These are phyloP conservation scores for Cenchrus purpureus DNA, from an alignment of 176 grass and related monocot species.

Conservation along the genomic window DNA sequence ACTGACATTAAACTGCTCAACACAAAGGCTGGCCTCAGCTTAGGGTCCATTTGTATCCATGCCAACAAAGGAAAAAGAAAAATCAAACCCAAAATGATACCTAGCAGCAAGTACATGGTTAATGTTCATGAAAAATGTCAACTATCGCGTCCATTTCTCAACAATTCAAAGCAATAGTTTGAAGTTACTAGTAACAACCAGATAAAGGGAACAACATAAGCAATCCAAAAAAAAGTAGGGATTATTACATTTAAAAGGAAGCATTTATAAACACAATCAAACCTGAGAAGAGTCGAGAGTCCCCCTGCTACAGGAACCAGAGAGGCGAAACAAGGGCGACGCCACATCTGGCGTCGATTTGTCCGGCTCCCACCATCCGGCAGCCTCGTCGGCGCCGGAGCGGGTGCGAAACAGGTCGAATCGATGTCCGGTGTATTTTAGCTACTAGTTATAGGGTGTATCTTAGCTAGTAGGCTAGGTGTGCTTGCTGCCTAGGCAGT, in stretches of 20 bases:
- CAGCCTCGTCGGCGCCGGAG: too few relatives aligned
- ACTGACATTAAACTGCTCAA: constrained; percentile 5
- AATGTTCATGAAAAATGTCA: neutral
- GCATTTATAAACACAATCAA: too few relatives aligned
- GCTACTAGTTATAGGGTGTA: too few relatives aligned
- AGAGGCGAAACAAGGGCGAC: too few relatives aligned
- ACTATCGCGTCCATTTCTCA: neutral
- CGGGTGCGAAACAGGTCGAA: too few relatives aligned
- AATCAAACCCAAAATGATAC: constrained; percentile 1
- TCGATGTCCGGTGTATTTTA: too few relatives aligned
- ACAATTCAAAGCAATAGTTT: constrained; percentile 14
- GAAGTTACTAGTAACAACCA: neutral
- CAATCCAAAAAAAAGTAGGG: neutral
- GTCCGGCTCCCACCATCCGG: too few relatives aligned
- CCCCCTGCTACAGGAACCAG: too few relatives aligned
- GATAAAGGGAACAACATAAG: constrained; percentile 13
- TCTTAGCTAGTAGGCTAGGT: too few relatives aligned
- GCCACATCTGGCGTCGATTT: too few relatives aligned
- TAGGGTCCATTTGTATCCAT: constrained; percentile 15
- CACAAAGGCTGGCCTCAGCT: constrained; percentile 30
- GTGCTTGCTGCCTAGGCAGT: too few relatives aligned
- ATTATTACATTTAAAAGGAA: neutral
- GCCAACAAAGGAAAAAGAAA: constrained; percentile 1
- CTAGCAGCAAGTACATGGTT: neutral
- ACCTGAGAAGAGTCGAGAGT: too few relatives aligned